phyloP scores from a whole-genome alignment of 139 green algal genomes.

The Medakamo hakoo region DNA sequence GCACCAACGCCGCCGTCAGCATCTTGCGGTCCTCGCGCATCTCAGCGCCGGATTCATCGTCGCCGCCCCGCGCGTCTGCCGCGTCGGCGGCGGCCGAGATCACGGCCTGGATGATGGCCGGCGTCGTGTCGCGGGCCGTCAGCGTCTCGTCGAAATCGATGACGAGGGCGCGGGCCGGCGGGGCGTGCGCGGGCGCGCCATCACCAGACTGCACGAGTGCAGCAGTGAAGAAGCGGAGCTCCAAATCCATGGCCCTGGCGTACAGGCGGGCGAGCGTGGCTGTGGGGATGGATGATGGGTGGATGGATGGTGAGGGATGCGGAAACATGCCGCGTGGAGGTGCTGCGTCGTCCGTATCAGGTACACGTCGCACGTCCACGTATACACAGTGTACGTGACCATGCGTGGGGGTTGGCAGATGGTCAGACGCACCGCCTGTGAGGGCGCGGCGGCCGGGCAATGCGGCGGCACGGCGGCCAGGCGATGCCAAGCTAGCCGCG shows the following conservation, averaged over 20 bases:
- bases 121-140: conserved; percentile 42
- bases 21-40: conserved; percentile 8
- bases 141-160: conserved; percentile 73
- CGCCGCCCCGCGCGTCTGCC: conserved; percentile 1
- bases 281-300: conserved; percentile 8
- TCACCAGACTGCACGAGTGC: too few relatives aligned
- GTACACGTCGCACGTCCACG: too few relatives aligned
- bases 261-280: conserved; percentile 34
- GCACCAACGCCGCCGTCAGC: conserved; percentile 23
- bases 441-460: too few relatives aligned
- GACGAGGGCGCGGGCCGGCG: conserved; percentile 29
- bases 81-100: conserved; percentile 11
- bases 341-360: too few relatives aligned
- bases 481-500: too few relatives aligned
- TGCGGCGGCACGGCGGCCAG: too few relatives aligned
- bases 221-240: conserved; percentile 54
- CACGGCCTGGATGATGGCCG: conserved; percentile 32
- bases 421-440: too few relatives aligned
- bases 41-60: neutral
- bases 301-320: too few relatives aligned
- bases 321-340: too few relatives aligned
- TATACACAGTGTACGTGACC: too few relatives aligned
- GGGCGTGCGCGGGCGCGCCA: conserved; percentile 12
- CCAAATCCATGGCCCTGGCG: conserved; percentile 42
- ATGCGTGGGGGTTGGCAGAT: too few relatives aligned